These are phyloP conservation scores for Crithidia brevicula DNA, from an alignment of 208 protist genomes.

Conservation along the genomic window DNA sequence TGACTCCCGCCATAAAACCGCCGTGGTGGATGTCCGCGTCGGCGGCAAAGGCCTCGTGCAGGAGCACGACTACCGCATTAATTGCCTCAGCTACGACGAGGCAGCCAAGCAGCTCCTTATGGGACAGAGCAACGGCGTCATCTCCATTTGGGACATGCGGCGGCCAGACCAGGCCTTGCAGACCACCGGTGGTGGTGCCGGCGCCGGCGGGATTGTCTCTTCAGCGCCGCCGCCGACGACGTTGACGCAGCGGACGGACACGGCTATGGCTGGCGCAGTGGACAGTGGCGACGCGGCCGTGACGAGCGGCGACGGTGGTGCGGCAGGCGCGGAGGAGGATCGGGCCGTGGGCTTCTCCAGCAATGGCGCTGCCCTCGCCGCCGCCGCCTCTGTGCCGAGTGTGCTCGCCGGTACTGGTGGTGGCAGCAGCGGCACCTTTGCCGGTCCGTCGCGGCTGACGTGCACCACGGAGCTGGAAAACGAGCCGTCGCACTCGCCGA, in stretches of 20 bases:
- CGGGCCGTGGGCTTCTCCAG: neutral
- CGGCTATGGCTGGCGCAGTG: neutral
- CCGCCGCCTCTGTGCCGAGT: neutral
- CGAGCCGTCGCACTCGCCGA: conserved; percentile 70
- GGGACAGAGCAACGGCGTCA: conserved; percentile 78
- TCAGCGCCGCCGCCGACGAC: conserved; percentile 8
- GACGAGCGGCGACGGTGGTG: neutral
- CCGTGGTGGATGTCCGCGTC: conserved; percentile 67
- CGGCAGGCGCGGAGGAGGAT: neutral
- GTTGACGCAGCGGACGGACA: conserved; percentile 5
- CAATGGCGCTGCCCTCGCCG: neutral
- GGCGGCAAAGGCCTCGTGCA: conserved; percentile 51
- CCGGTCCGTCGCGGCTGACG: conserved; percentile 28
- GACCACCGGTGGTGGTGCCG: conserved; percentile 5
- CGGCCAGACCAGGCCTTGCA: conserved; percentile 56
- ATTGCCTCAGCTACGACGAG: conserved; percentile 77
- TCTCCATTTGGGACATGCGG: conserved; percentile 88
- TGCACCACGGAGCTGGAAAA: conserved; percentile 53
- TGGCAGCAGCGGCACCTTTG: conserved; percentile 3
- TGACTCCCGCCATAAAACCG: conserved; percentile 70
- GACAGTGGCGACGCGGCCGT: neutral
- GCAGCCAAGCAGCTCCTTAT: conserved; percentile 64
- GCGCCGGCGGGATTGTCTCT: neutral
- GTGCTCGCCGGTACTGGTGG: neutral
- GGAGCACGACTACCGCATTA: conserved; percentile 76